Conservation (phyloP, 2,329 filamentous ascomycete species). For the Stemphylium vesicarium region DNA sequence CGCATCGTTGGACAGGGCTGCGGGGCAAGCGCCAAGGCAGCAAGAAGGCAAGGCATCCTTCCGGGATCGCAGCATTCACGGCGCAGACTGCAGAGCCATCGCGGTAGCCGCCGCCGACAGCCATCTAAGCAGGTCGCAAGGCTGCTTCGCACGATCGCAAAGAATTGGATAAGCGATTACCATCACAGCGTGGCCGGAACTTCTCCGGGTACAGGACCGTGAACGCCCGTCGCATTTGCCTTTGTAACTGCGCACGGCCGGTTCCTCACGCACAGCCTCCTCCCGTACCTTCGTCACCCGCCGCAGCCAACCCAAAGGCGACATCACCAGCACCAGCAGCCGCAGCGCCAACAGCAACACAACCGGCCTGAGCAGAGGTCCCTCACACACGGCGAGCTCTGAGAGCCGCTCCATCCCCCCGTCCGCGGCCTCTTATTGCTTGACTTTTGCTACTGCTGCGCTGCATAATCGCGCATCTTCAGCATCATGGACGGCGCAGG, state of each 20-base stretch:
- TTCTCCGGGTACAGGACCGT: conserved; percentile 23
- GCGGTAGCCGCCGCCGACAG: background rate
- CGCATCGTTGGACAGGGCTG: conserved; percentile 15
- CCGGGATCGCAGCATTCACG: conserved; percentile 9
- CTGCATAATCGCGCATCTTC: conserved; percentile 41
- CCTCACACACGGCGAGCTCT: conserved; percentile 34
- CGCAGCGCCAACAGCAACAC: background rate
- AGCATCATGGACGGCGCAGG: conserved; percentile 58
- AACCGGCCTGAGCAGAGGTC: conserved; percentile 3
- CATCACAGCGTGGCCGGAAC: conserved; percentile 18
- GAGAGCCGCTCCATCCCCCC: conserved; percentile 33
- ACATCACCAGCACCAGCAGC: conserved; percentile 7
- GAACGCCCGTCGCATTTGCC: conserved; percentile 26
- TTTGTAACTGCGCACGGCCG: conserved; percentile 35
- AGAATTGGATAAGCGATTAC: conserved; percentile 28
- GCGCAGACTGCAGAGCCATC: too few relatives aligned
- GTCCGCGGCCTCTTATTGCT: background rate
- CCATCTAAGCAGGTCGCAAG: background rate
- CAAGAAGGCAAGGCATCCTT: conserved; percentile 14
- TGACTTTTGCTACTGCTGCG: background rate
- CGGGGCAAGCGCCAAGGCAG: conserved; percentile 31
- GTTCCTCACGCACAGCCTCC: conserved; percentile 39
- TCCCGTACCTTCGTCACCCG: conserved; percentile 29
- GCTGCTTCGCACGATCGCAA: conserved; percentile 21
- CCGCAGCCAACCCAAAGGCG: conserved; percentile 23